Conservation (phyloP, 2,329 filamentous ascomycete genomes). For the Colletotrichum sp. region DNA sequence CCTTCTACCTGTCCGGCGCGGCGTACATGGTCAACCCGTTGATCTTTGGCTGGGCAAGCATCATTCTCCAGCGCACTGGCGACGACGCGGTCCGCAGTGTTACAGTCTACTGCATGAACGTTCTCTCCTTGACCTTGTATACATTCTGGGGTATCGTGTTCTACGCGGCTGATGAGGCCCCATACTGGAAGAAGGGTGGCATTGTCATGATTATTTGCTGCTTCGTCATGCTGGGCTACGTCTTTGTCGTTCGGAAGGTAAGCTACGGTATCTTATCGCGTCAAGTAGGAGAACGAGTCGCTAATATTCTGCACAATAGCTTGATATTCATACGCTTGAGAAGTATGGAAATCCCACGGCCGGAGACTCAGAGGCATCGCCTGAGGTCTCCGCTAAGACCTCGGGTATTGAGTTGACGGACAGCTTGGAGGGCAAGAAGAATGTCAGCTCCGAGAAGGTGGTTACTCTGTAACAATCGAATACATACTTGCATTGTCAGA, state of each 20-base stretch:
- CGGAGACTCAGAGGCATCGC: background rate
- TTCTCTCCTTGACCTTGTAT: constrained; percentile 39
- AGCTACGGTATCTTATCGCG: background rate
- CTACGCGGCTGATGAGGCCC: constrained; percentile 38
- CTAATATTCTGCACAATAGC: background rate
- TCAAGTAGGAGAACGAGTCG: rapidly evolving
- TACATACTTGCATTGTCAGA: rapidly evolving
- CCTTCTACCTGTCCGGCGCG: constrained; percentile 40
- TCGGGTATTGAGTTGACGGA: background rate
- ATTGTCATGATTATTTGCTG: constrained; percentile 35
- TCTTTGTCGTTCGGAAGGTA: constrained; percentile 18
- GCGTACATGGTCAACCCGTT: constrained; percentile 44
- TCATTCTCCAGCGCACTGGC: constrained; percentile 37
- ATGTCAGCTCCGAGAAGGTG: background rate
- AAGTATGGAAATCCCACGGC: background rate
- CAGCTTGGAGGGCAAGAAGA: background rate
- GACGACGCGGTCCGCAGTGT: constrained; percentile 41
- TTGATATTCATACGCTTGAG: background rate
- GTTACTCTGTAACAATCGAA: background rate
- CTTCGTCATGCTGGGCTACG: constrained; percentile 10
- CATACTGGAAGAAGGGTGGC: constrained; percentile 39
- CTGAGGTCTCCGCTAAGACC: background rate
- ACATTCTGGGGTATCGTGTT: constrained; percentile 43
- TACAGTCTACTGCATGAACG: constrained; percentile 42
- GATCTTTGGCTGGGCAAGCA: constrained; percentile 44